Base-by-base conservation (phyloP, 805 yeast species). In the Sugiyamaella qingdaonensis region DNA sequence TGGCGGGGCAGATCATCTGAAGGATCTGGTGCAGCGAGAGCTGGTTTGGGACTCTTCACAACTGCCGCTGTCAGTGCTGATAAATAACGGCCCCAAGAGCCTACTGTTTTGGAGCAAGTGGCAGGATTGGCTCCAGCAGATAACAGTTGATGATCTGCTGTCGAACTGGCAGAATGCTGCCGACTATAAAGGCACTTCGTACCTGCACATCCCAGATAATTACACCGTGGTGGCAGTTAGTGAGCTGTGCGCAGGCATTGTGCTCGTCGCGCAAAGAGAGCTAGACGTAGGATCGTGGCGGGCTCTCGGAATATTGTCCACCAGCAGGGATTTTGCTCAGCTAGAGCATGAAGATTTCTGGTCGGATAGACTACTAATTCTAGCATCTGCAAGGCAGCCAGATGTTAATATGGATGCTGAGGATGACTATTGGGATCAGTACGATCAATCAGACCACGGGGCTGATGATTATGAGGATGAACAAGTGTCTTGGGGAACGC, bases 351-450 rank as follows among this genome's bases (percentile, higher is more conserved):
- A 13, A 9, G 43, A 39, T 13, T 16, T 39, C 16, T 11, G 43
- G 13, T 39, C 43, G 19, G 24, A 16, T 11, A 16, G 21, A 11
- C 24, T 39, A 4, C 9, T 9, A 16, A 21, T 10, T 21, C 5
- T 14, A 5, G 4, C 11, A 39, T 16, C 43, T 21, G 19, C 43
- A n/a, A 39, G 13, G 13, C 13, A 14, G n/a, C n/a, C n/a, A 16
- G 43, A 39, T 39, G 43, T 7, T 24, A 5, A 4, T 34, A 19
- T n/a, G 24, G 46, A 49, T 16, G 55, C 41, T 31, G 53, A 46
- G 7, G 56, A 51, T 13, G 54, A 36, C 32, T 54, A 54, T 14
- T 55, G 49, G 46, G 46, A 36, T 14, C 57, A 56, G 10, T 60
- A 58, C 43, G 53, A 43, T 24, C 48, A 58, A 13, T 14, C 19